These are phyloP conservation scores for Lachnellula cervina DNA, from an alignment of 2,329 filamentous ascomycete species.

Conservation along the genomic window DNA sequence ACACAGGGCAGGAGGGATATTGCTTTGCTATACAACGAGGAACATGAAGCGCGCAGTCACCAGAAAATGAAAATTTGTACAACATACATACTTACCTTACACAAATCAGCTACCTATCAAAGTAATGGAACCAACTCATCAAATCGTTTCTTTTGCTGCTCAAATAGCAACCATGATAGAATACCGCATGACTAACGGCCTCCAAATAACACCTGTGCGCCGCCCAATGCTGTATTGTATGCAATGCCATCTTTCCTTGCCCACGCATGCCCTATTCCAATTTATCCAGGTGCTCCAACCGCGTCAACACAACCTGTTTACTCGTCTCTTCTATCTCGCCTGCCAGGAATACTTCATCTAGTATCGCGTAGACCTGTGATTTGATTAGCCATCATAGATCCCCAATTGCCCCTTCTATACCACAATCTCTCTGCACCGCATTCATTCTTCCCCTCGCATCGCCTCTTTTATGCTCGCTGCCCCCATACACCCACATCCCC, in stretches of 20 bases:
- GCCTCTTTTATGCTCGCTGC: not conserved
- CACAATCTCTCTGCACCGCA: no score
- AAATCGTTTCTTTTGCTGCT: not conserved
- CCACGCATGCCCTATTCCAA: constrained; percentile 59
- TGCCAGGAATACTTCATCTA: constrained; percentile 96
- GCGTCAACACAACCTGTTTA: constrained; percentile 93
- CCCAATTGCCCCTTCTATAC: not conserved
- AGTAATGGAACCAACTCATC: not conserved
- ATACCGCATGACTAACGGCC: not conserved
- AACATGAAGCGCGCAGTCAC: not conserved
- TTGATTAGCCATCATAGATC: not conserved
- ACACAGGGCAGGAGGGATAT: no score
- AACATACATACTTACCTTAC: not conserved
- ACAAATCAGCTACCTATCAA: not conserved
- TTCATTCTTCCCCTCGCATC: not conserved
- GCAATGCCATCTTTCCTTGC: not conserved
- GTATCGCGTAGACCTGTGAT: constrained; percentile 82
- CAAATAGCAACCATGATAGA: not conserved
- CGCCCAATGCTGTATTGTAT: constrained; percentile 5
- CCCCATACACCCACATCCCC: no score
- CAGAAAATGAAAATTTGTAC: not conserved
- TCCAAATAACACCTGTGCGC: constrained; percentile 2
- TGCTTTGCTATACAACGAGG: not conserved
- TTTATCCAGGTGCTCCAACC: constrained; percentile 93
- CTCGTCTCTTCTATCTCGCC: constrained; percentile 99